Evolutionary conservation across 805 yeast species (phyloP), one percentile per base, ranked within the genome.

Genomic region (Nakazawaea peltata): DNA sequence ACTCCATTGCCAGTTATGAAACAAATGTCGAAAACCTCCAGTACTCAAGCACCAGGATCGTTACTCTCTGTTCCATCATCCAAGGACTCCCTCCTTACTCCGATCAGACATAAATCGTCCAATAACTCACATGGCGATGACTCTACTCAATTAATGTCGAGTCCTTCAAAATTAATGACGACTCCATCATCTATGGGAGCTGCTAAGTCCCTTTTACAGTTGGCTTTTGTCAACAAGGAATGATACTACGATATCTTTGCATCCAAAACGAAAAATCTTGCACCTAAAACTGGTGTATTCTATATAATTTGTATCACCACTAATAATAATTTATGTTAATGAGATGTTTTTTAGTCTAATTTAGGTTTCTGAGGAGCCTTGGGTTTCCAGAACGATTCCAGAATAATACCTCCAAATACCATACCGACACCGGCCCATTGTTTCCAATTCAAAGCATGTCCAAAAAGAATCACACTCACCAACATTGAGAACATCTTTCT

Each of bases 401-500:
- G 71, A 0, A 80, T 78, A 37, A 92, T 82, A 0, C 97, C 97
- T 4, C 75, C 73, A 59, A 90, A 88, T 2, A 92, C 99, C 39
- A 83, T 57, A 1, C 55, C 34, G 5, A 92, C 77, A 0, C 97
- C 97, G 1, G 61, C 25, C 87, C 95, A 82, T 59, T 92, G 97
- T 7, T 63, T 56, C 3, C 37, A 6, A 22, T 60, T 65, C 44
- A 92, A 68, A 4, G 55, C 51, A 53, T 92, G 97, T n/a, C 92
- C 90, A 58, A 86, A 90, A 43, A 90, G 61, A 3, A 85, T 54
- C 33, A 92, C 96, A 49, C 95, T 82, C 35, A 90, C 58, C 23
- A 87, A 68, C 97, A 92, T 90, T 26, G 97, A 86, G 32, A 87
- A 64, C 96, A 92, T 90, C 51, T 92, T 92, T 47, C 99, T 71